Evolutionary conservation across 2,329 filamentous ascomycete species (phyloP).

Genomic region (Exophiala spinifera): DNA sequence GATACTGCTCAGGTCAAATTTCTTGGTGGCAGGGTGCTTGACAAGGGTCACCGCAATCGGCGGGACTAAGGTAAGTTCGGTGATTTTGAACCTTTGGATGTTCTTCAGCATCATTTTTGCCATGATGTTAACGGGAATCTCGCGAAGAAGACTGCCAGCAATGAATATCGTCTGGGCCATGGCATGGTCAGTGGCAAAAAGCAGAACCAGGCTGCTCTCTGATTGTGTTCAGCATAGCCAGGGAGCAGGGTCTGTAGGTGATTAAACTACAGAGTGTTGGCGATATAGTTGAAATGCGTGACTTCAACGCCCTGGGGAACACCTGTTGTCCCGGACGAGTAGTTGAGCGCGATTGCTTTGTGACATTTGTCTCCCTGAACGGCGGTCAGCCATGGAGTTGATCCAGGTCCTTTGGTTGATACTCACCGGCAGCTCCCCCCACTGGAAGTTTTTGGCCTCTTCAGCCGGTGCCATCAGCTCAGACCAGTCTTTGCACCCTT

Average conservation of each 20-base stretch:
- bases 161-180: constrained; percentile 70
- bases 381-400: too few species aligned
- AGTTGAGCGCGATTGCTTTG: constrained; percentile 63
- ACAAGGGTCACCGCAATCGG: constrained; percentile 71
- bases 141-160: constrained; percentile 54
- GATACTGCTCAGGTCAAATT: constrained; percentile 67
- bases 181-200: too few species aligned
- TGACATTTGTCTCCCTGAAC: too few species aligned
- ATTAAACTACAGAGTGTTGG: constrained; percentile 51
- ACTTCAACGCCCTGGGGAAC: constrained; percentile 82
- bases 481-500: constrained; percentile 14
- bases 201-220: too few species aligned
- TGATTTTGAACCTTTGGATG: constrained; percentile 67
- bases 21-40: constrained; percentile 64
- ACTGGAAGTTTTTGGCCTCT: too few species aligned
- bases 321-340: constrained; percentile 71
- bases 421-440: too few species aligned
- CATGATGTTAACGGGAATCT: too few species aligned
- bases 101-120: constrained; percentile 69
- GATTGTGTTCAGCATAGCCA: too few species aligned
- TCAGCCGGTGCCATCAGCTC: too few species aligned
- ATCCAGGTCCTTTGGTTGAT: constrained; percentile 48
- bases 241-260: too few species aligned
- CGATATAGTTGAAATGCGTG: constrained; percentile 69
- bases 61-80: constrained; percentile 65